A percentile compares a stretch with the other conserved stretches of the same genome.
These are phyloP conservation scores for Pseudocercospora ulei DNA, from an alignment of 2,329 filamentous ascomycete genomes.

Conservation along the genomic window DNA sequence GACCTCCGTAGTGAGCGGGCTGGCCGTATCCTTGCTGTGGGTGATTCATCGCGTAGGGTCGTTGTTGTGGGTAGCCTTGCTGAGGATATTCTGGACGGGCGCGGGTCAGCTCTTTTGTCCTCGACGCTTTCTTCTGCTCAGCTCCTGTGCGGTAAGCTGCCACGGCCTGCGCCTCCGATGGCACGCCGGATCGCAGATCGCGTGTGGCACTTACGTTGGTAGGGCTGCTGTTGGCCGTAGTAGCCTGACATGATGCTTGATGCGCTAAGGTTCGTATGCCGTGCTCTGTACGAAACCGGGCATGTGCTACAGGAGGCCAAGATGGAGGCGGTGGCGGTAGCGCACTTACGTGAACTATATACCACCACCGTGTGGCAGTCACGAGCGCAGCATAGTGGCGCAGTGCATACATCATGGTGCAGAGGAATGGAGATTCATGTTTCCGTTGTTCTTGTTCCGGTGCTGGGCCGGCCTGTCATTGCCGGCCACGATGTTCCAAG, in stretches of 20 bases:
- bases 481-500: background rate
- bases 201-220: conserved; percentile 4
- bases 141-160: conserved; percentile 5
- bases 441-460: background rate
- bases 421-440: background rate
- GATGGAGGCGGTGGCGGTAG: no score
- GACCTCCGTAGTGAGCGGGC: conserved; percentile 14
- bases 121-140: conserved; percentile 1
- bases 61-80: conserved; percentile 6
- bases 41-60: conserved; percentile 7
- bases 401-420: conserved; percentile 1
- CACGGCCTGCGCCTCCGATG: conserved; percentile 5
- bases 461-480: background rate
- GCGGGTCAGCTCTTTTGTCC: conserved; percentile 7
- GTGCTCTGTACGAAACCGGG: no score
- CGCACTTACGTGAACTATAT: background rate
- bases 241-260: conserved; percentile 15
- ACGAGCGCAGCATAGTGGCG: conserved; percentile 2
- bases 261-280: background rate
- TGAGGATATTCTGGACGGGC: conserved; percentile 4
- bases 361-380: conserved; percentile 8
- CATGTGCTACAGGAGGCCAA: conserved; percentile 2
- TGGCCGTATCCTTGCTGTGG: conserved; percentile 13
- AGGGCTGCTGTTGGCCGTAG: conserved; percentile 10
- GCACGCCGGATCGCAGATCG: conserved; percentile 4